These are phyloP conservation scores for Waltergamsia citrina DNA, from an alignment of 2,329 filamentous ascomycete species.

Conservation along the genomic window DNA sequence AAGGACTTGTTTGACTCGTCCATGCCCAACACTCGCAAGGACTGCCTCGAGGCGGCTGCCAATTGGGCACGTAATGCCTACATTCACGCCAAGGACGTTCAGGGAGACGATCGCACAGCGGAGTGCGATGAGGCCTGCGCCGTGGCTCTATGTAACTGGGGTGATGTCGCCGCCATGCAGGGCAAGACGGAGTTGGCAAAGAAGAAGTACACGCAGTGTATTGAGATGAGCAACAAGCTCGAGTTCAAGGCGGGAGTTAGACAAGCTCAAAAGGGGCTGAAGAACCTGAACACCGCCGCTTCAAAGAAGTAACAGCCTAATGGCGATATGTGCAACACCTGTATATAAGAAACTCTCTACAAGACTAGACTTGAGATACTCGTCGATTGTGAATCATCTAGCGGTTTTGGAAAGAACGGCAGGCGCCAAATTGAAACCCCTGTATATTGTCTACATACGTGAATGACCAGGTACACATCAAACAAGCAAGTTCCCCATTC, in stretches of 20 bases:
- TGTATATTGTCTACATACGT: too few relatives aligned
- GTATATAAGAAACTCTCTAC: too few relatives aligned
- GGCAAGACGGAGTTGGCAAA: conserved; percentile 57
- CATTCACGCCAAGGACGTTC: conserved; percentile 53
- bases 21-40: conserved; percentile 38
- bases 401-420: too few relatives aligned
- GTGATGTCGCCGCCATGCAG: conserved; percentile 70
- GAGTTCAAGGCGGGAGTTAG: conserved; percentile 40
- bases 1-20: conserved; percentile 15
- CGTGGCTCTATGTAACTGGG: conserved; percentile 78
- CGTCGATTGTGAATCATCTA: too few relatives aligned
- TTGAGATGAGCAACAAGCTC: conserved; percentile 46
- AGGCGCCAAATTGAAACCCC: too few relatives aligned
- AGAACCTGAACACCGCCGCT: conserved; percentile 15
- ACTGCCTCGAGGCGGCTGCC: conserved; percentile 59
- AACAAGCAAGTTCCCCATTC: too few relatives aligned
- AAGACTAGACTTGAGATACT: too few relatives aligned
- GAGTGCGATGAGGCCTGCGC: conserved; percentile 82
- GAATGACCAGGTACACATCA: too few relatives aligned
- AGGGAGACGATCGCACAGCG: conserved; percentile 55
- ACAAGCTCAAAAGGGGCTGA: conserved; percentile 43
- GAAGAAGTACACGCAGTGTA: conserved; percentile 59
- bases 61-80: conserved; percentile 76
- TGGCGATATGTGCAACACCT: neutral
- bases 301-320: neutral